Base-by-base conservation (phyloP, 2,329 filamentous ascomycete species). In the Chaetothyriales sp. region DNA sequence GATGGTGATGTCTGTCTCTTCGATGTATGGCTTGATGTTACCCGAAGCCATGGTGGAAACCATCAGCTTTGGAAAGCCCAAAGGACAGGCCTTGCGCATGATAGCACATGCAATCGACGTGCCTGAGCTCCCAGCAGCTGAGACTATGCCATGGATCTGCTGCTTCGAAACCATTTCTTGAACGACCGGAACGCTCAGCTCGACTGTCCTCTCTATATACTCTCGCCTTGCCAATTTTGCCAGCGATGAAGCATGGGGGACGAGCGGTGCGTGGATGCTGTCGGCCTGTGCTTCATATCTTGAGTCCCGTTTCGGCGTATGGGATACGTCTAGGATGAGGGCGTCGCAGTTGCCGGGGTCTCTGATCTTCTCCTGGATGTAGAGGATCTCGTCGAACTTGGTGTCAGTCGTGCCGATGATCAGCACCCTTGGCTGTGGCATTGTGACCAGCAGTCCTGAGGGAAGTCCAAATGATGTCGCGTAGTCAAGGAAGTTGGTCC, bases 1-100 rank as follows among this genome's bases (percentile, higher is more conserved):
- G 66, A 86, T 73, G 0, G 75, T 76, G 46, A 85, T 80, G 55
- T 86, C 83, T 0, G 76, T 77, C 62, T 84, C 81, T 43, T 76
- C 80, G 1, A 86, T 70, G n/a, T 83, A 76, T 0, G 76, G 74
- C 0, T 73, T 73, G 1, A 79, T 78, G 55, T 86, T 78, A 2
- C 81, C 80, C 28, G 77, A 81, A 0, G 81, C 81, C 57, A 85
- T 76, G 0, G 83, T 86, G 19, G 78, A 82, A 2, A 85, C 77
- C 49, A 86, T 80, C 44, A 86, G 57, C 59, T 86, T 86, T 0
- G 83, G 82, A 48, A 86, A 75, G 0, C 80, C 80, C 10, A 85
- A 69, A 0, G 81, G 81, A 50, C 57, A 60, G 0, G 70, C 73
- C 1, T 73, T 65, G 12, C 78, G 70, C 80, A 86, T 84, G 0